Percentiles rank a stretch among this genome's conserved stretches.
phyloP scores from a whole-genome alignment of 352 stramenopile species.

The Pythium rhizo-oryzae region DNA sequence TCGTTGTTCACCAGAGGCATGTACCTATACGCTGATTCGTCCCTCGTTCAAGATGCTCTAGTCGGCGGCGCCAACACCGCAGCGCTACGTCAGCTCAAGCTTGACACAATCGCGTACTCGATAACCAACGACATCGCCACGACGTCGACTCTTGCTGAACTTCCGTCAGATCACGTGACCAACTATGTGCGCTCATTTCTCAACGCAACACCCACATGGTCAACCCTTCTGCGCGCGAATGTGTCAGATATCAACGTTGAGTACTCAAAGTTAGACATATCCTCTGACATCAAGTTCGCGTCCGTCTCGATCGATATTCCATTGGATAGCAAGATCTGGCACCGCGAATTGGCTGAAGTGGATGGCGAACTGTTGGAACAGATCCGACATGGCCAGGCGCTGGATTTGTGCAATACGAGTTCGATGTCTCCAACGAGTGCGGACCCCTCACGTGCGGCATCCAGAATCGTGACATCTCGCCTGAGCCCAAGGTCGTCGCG shows the following conservation, averaged over 20 bases:
- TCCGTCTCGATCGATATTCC: slow-evolving; percentile 16
- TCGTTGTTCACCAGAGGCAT: slow-evolving; percentile 4
- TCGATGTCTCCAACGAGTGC: slow-evolving; percentile 21
- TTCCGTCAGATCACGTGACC: background rate
- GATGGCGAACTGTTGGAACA: slow-evolving; percentile 1
- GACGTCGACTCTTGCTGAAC: background rate
- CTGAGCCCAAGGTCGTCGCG: slow-evolving; percentile 18
- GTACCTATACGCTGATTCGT: slow-evolving; percentile 14
- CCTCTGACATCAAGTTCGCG: slow-evolving; percentile 3
- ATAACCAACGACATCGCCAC: background rate
- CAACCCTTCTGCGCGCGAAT: slow-evolving; percentile 7
- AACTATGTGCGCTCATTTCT: slow-evolving; percentile 14
- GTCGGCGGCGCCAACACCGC: background rate
- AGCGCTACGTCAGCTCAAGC: slow-evolving; percentile 6
- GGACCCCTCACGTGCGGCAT: slow-evolving; percentile 13
- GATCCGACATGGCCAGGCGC: slow-evolving; percentile 6
- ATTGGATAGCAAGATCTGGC: slow-evolving; percentile 10
- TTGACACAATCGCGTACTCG: slow-evolving; percentile 9
- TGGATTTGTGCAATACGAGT: slow-evolving; percentile 16
- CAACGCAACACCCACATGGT: background rate
- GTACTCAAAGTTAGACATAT: background rate
- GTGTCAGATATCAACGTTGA: slow-evolving; percentile 11
- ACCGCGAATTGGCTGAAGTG: slow-evolving; percentile 4
- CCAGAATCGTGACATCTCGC: slow-evolving; percentile 7
- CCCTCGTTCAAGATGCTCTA: background rate